Evolutionary conservation across 176 grass and related monocot genomes (phyloP).

Genomic region (Phyllostachys edulis): DNA sequence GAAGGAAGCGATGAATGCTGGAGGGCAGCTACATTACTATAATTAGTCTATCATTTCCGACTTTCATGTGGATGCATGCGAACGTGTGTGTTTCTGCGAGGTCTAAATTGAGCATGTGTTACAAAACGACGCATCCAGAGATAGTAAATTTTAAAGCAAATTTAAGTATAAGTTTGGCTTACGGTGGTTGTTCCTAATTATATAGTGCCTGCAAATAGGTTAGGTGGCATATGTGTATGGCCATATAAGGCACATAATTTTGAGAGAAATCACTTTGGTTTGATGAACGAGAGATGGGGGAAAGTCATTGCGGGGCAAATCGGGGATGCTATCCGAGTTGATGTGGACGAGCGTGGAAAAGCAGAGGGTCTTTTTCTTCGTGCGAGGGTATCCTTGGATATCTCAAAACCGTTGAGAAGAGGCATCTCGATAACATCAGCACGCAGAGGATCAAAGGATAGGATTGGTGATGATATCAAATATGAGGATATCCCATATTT

Average conservation of each 20-base stretch:
- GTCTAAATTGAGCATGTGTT: slow-evolving; percentile 11
- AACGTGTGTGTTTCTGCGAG: neutral
- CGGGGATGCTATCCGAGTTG: too few relatives aligned
- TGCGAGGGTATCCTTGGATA: too few relatives aligned
- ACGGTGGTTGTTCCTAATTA: neutral
- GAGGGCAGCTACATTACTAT: slow-evolving; percentile 26
- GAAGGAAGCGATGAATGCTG: neutral
- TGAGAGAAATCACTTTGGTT: neutral
- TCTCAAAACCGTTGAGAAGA: too few relatives aligned
- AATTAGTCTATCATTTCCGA: neutral
- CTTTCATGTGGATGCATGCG: slow-evolving; percentile 12
- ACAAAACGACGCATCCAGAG: neutral
- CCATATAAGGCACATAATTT: neutral
- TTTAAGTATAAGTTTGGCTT: neutral
- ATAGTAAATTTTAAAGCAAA: neutral
- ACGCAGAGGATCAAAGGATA: too few relatives aligned
- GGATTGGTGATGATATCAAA: too few relatives aligned
- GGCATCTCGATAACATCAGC: too few relatives aligned
- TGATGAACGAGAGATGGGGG: too few relatives aligned
- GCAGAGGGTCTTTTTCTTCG: too few relatives aligned
- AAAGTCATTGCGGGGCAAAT: too few relatives aligned
- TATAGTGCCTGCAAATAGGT: neutral
- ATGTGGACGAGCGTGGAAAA: too few relatives aligned
- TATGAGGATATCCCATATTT: too few relatives aligned
- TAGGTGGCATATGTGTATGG: neutral